Conservation (phyloP, 805 yeast species). For the Yueomyces sp. region DNA sequence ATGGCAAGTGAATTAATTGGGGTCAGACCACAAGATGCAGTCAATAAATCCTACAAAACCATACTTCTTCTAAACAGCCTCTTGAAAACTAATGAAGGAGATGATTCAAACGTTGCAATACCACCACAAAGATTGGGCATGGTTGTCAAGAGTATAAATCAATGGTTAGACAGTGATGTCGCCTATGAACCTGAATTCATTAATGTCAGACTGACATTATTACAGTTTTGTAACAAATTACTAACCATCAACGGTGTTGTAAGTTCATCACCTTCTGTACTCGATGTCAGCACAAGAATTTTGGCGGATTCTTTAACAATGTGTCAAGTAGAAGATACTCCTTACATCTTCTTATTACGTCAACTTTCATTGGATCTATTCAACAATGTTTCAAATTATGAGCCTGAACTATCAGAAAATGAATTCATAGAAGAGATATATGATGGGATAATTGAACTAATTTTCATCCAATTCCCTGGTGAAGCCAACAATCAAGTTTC, state of each 20-base stretch:
- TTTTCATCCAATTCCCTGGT: constrained; percentile 20
- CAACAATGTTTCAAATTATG: constrained; percentile 16
- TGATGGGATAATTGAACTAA: constrained; percentile 32
- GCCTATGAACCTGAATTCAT: constrained; percentile 46
- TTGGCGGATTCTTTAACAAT: constrained; percentile 21
- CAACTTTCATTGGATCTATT: constrained; percentile 34
- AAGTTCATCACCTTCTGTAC: constrained; percentile 26
- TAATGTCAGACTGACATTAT: constrained; percentile 36
- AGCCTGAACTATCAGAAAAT: constrained; percentile 19
- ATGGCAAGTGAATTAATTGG: constrained; percentile 58
- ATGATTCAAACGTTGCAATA: constrained; percentile 29
- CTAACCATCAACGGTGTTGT: constrained; percentile 23
- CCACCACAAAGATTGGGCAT: constrained; percentile 53
- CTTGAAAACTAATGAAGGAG: constrained; percentile 14
- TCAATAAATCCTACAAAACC: constrained; percentile 31
- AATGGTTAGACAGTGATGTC: constrained; percentile 50
- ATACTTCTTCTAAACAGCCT: constrained; percentile 35
- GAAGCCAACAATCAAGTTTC: constrained; percentile 20
- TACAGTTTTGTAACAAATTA: constrained; percentile 29
- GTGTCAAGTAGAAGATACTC: constrained; percentile 25
- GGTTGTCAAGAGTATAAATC: constrained; percentile 38
- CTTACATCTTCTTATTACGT: constrained; percentile 29
- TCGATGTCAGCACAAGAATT: constrained; percentile 33
- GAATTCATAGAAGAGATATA: constrained; percentile 27
- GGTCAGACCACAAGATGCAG: constrained; percentile 29